Evolutionary conservation across 176 grass and related monocot genomes (phyloP).

Genomic region (Zizania latifolia): DNA sequence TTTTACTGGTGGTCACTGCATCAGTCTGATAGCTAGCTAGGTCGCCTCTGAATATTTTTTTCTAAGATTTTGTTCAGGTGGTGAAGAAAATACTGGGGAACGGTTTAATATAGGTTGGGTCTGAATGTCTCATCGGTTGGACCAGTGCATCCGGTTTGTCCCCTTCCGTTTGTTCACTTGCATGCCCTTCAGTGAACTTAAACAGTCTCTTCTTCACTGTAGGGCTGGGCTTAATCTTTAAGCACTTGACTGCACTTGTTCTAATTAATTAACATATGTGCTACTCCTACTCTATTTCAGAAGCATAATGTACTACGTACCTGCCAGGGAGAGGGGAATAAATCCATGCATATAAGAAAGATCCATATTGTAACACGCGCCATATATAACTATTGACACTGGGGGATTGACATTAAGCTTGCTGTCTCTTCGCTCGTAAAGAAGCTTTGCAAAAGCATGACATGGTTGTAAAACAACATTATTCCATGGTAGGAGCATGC

Average conservation of each 20-base stretch:
- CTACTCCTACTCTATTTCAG: too few relatives aligned
- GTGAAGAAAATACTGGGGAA: neutral
- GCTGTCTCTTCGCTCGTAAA: neutral
- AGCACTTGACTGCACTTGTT: neutral
- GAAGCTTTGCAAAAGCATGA: neutral
- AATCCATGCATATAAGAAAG: neutral
- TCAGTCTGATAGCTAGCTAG: too few relatives aligned
- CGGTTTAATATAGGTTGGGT: neutral
- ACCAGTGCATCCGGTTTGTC: conserved; percentile 45
- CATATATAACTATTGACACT: neutral
- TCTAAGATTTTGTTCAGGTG: conserved; percentile 22
- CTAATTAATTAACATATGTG: neutral
- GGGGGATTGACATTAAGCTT: neutral
- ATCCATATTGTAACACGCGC: neutral
- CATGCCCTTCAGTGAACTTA: neutral
- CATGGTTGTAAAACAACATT: neutral
- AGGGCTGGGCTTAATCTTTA: neutral
- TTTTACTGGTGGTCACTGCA: neutral
- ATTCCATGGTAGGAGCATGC: neutral
- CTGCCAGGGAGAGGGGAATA: neutral
- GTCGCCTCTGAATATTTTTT: neutral
- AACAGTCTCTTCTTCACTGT: neutral
- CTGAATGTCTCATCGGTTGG: neutral
- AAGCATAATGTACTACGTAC: neutral
- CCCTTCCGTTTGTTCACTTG: conserved; percentile 42